A percentile compares a stretch with the other conserved stretches of the same genome.
Conservation (phyloP, 73 alveolate genomes). For the Symbiodinium natans region DNA sequence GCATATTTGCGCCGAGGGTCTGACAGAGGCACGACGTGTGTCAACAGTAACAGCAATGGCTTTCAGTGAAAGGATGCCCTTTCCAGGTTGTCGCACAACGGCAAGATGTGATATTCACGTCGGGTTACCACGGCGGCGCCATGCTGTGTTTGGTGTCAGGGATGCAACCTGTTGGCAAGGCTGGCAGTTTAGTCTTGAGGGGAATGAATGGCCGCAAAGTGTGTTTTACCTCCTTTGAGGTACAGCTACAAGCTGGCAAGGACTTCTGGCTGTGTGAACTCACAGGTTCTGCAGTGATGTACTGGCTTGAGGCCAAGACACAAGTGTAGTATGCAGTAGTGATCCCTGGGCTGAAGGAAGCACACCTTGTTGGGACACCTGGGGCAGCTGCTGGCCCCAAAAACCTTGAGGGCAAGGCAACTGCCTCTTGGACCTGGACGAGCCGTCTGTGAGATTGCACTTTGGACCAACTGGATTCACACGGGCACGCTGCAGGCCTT, state of each 20-base stretch:
- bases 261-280: constrained; percentile 12
- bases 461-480: constrained; percentile 91
- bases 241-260: constrained; percentile 80
- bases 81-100: constrained; percentile 68
- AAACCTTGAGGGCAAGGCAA: constrained; percentile 1
- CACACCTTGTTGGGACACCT: constrained; percentile 86
- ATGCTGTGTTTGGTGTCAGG: constrained; percentile 58
- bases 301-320: no score
- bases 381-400: constrained; percentile 73
- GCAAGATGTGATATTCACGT: constrained; percentile 55
- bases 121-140: constrained; percentile 16
- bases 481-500: constrained; percentile 80
- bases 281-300: no score
- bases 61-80: no score
- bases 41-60: no score
- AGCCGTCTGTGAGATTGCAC: constrained; percentile 54
- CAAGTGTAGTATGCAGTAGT: background rate
- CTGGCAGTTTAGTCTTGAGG: no score
- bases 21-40: constrained; percentile 18
- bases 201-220: no score
- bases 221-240: no score
- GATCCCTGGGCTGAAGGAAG: constrained; percentile 40
- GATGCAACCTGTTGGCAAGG: no score
- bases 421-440: constrained; percentile 24
- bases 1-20: constrained; percentile 57